Evolutionary conservation across 371 early-diverging fungal genomes (phyloP).

Genomic region (Blastocladiella emersonii): DNA sequence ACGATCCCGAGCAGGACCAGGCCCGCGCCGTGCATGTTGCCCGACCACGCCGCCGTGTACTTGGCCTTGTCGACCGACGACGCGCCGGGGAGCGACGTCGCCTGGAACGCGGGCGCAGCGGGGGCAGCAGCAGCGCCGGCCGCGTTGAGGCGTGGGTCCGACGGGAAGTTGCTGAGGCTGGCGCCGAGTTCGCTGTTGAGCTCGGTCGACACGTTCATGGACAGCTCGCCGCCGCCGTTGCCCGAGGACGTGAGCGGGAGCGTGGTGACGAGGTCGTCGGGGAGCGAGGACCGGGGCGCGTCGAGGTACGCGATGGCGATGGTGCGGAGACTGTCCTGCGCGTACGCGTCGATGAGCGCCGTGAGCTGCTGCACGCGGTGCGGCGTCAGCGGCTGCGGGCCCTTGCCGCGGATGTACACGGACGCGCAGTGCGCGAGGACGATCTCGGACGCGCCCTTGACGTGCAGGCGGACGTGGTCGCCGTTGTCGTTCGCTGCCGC

Average conservation of each 20-base stretch:
- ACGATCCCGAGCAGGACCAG: conserved; percentile 43
- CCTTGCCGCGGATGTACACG: conserved; percentile 5
- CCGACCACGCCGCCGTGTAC: conserved; percentile 15
- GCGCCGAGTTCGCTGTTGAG: not conserved
- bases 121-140: no score
- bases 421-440: conserved; percentile 34
- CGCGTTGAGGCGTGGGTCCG: not conserved
- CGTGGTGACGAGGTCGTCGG: not conserved
- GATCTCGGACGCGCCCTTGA: conserved; percentile 78
- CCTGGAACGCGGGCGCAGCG: conserved; percentile 4
- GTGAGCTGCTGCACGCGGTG: conserved; percentile 26
- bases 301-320: conserved; percentile 57
- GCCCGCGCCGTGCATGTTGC: conserved; percentile 7
- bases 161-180: not conserved
- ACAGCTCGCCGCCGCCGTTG: not conserved
- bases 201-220: no score
- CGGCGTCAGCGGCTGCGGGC: conserved; percentile 16
- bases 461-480: conserved; percentile 31
- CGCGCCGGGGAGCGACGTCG: not conserved
- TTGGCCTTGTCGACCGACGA: not conserved
- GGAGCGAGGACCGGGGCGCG: not conserved
- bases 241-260: conserved; percentile 10
- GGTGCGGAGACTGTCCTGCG: conserved; percentile 46
- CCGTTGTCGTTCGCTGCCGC: conserved; percentile 10
- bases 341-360: conserved; percentile 47